These are phyloP conservation scores for Leishmania martiniquensis DNA, from an alignment of 208 protist species.

Conservation along the genomic window DNA sequence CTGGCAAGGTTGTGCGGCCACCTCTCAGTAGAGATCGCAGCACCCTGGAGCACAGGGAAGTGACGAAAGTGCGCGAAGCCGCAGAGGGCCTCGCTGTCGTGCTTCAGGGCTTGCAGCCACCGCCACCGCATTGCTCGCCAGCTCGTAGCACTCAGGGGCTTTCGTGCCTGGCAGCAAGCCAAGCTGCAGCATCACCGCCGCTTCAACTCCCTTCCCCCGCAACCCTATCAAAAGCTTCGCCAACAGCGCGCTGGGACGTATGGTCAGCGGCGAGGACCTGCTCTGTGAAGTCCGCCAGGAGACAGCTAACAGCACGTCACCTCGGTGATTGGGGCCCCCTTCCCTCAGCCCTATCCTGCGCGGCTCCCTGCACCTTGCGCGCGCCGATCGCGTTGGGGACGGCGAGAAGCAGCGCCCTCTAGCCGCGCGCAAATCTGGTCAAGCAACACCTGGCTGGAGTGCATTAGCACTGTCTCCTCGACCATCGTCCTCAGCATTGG, in stretches of 20 bases:
- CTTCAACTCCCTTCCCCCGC: slow-evolving; percentile 14
- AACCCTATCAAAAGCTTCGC: slow-evolving; percentile 15
- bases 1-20: slow-evolving; percentile 31
- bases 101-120: slow-evolving; percentile 19
- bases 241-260: slow-evolving; percentile 12
- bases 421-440: slow-evolving; percentile 19
- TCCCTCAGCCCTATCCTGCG: neutral
- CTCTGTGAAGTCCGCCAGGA: slow-evolving; percentile 4
- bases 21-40: slow-evolving; percentile 15
- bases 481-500: slow-evolving; percentile 27
- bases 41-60: neutral
- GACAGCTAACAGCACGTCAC: neutral
- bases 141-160: slow-evolving; percentile 10
- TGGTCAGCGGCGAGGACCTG: slow-evolving; percentile 21
- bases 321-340: neutral
- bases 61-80: slow-evolving; percentile 12
- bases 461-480: slow-evolving; percentile 29
- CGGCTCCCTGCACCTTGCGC: neutral
- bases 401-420: slow-evolving; percentile 13
- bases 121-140: slow-evolving; percentile 22
- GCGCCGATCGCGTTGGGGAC: slow-evolving; percentile 18
- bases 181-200: slow-evolving; percentile 21
- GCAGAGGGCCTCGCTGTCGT: slow-evolving; percentile 16
- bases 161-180: slow-evolving; percentile 18
- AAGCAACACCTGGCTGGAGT: slow-evolving; percentile 24